A percentile compares a stretch with the other conserved stretches of the same genome.
Conservation (phyloP, 805 yeast genomes). For the Wickerhamiella dianesei region DNA sequence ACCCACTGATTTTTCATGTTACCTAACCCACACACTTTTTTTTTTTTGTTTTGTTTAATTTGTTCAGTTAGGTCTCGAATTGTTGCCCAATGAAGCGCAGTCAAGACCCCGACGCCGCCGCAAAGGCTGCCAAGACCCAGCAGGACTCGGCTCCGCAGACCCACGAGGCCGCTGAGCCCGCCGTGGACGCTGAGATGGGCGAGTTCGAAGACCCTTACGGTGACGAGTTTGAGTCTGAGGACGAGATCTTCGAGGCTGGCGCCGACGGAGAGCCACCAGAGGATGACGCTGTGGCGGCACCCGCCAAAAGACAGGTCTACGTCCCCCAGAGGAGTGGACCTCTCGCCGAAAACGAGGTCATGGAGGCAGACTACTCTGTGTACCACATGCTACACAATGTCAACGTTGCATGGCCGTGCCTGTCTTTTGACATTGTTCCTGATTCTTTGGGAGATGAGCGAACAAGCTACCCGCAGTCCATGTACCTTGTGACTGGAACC, state of each 20-base stretch:
- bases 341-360: slow-evolving; percentile 85
- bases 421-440: slow-evolving; percentile 79
- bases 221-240: slow-evolving; percentile 72
- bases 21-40: not conserved
- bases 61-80: not conserved
- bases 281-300: slow-evolving; percentile 37
- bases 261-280: slow-evolving; percentile 84
- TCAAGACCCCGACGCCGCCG: slow-evolving; percentile 7
- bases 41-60: slow-evolving; percentile 6
- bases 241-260: slow-evolving; percentile 50
- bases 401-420: slow-evolving; percentile 92
- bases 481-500: slow-evolving; percentile 80
- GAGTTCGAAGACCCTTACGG: slow-evolving; percentile 46
- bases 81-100: slow-evolving; percentile 11
- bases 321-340: slow-evolving; percentile 83
- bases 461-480: slow-evolving; percentile 75
- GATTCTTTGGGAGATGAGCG: slow-evolving; percentile 80
- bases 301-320: slow-evolving; percentile 34
- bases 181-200: slow-evolving; percentile 28
- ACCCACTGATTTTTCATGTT: too few species aligned
- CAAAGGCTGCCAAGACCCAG: slow-evolving; percentile 8
- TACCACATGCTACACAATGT: slow-evolving; percentile 94
- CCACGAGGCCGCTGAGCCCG: slow-evolving; percentile 8
- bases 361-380: slow-evolving; percentile 92
- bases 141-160: slow-evolving; percentile 4